Evolutionary conservation across 2,329 filamentous ascomycete species (phyloP).

Genomic region (Aspergillus hiratsukae): DNA sequence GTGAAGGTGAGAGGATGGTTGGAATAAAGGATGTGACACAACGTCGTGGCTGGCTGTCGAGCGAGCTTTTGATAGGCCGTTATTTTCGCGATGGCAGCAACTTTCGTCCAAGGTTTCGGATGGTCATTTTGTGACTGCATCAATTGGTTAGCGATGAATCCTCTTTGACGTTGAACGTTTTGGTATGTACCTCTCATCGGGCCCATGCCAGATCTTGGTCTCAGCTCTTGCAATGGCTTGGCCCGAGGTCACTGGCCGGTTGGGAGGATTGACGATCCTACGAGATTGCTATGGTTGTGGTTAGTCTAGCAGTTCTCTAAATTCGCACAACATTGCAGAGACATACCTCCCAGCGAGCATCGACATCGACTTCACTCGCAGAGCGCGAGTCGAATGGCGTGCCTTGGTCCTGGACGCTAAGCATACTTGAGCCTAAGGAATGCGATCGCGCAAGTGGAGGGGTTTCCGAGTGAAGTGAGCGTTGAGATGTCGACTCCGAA

Average conservation of each 20-base stretch:
- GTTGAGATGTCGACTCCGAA: constrained; percentile 33
- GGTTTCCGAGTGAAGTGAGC: constrained; percentile 33
- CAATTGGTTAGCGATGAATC: constrained; percentile 4
- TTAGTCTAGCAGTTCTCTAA: constrained; percentile 10
- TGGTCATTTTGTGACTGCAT: constrained; percentile 27
- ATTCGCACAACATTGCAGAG: neutral
- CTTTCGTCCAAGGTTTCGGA: constrained; percentile 36
- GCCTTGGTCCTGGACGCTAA: constrained; percentile 19
- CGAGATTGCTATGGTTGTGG: constrained; percentile 25
- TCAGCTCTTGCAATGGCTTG: constrained; percentile 20
- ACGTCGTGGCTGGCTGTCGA: neutral
- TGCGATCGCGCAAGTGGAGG: constrained; percentile 34
- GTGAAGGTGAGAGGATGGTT: neutral
- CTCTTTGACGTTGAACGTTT: neutral
- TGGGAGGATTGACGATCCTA: constrained; percentile 27
- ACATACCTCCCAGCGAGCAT: constrained; percentile 38
- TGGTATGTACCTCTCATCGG: constrained; percentile 30
- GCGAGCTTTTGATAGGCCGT: constrained; percentile 13
- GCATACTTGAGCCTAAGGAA: constrained; percentile 31
- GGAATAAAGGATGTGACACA: neutral
- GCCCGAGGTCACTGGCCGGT: constrained; percentile 29
- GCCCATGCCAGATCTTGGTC: constrained; percentile 20
- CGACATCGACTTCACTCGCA: constrained; percentile 33
- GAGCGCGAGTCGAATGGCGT: constrained; percentile 30
- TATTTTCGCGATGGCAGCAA: constrained; percentile 26